These are phyloP conservation scores for Talaromyces sp. DNA, from an alignment of 2,329 filamentous ascomycete species.

Conservation along the genomic window DNA sequence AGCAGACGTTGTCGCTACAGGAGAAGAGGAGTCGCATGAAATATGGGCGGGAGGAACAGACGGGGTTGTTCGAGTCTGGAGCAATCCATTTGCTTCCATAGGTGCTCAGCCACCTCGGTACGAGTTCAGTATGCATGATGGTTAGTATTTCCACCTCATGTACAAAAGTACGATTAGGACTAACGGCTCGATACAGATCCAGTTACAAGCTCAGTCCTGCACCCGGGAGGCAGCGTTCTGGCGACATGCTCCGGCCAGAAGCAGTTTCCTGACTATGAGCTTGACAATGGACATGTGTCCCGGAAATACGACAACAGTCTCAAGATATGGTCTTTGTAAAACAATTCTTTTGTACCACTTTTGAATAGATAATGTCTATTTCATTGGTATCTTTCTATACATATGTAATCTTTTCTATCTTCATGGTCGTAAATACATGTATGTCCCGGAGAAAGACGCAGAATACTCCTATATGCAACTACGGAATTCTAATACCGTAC, in stretches of 20 bases:
- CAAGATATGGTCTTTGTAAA: slow-evolving; percentile 33
- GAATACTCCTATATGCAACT: not conserved
- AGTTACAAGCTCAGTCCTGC: slow-evolving; percentile 41
- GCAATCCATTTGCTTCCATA: slow-evolving; percentile 34
- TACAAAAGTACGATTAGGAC: not conserved
- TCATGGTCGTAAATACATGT: not conserved
- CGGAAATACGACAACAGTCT: slow-evolving; percentile 29
- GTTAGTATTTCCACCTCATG: slow-evolving; percentile 20
- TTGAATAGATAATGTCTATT: not conserved
- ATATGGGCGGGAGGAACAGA: slow-evolving; percentile 57
- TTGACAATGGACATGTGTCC: not conserved
- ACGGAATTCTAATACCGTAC: slow-evolving; percentile 49
- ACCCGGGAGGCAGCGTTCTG: slow-evolving; percentile 41
- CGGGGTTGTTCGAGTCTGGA: slow-evolving; percentile 49
- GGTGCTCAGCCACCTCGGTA: slow-evolving; percentile 38
- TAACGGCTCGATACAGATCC: slow-evolving; percentile 31
- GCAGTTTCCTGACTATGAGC: slow-evolving; percentile 16
- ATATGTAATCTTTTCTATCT: not conserved
- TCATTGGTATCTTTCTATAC: not conserved
- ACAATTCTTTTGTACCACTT: not conserved
- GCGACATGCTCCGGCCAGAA: slow-evolving; percentile 47
- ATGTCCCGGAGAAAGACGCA: not conserved
- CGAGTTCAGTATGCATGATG: slow-evolving; percentile 41
- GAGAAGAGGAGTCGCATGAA: slow-evolving; percentile 39
- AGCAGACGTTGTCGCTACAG: slow-evolving; percentile 43